Evolutionary conservation across 2,329 filamentous ascomycete genomes (phyloP).

Genomic region (Colletotrichum liaoningense): DNA sequence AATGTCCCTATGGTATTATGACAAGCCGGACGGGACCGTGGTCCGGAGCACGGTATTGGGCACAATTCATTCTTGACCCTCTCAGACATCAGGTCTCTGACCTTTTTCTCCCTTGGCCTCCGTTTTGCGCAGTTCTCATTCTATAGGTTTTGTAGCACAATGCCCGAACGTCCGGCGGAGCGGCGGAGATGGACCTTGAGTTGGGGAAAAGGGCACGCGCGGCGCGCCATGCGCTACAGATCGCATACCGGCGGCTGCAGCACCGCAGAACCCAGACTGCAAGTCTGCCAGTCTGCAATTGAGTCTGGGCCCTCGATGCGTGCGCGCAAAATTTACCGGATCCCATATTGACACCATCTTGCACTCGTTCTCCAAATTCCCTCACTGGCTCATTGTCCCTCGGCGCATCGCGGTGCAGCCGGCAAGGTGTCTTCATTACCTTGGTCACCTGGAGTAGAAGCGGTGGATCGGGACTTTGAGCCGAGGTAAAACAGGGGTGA

Average conservation of each 20-base stretch:
- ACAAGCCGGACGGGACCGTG: not conserved
- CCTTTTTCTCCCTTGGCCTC: not conserved
- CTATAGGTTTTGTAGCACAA: not conserved
- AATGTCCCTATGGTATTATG: not conserved
- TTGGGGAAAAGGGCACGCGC: conserved; percentile 10
- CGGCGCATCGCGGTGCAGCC: conserved; percentile 1
- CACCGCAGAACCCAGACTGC: too few relatives aligned
- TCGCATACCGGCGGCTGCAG: not conserved
- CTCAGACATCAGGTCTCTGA: not conserved
- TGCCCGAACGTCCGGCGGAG: not conserved
- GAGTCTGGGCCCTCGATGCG: not conserved
- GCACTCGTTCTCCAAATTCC: not conserved
- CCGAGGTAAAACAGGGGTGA: conserved; percentile 29
- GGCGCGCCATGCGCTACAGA: not conserved
- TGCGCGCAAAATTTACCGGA: not conserved
- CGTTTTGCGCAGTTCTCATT: not conserved
- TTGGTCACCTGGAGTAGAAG: not conserved
- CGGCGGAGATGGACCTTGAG: conserved; percentile 6
- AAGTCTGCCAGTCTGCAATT: not conserved
- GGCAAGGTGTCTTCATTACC: not conserved
- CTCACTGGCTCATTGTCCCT: conserved; percentile 6
- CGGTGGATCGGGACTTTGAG: not conserved
- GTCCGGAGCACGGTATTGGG: not conserved
- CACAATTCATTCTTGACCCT: conserved; percentile 7
- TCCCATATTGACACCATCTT: not conserved